Evolutionary conservation across 1,284 basidiomycete genomes (phyloP).

Genomic region (Fomitiporia mediterranea): DNA sequence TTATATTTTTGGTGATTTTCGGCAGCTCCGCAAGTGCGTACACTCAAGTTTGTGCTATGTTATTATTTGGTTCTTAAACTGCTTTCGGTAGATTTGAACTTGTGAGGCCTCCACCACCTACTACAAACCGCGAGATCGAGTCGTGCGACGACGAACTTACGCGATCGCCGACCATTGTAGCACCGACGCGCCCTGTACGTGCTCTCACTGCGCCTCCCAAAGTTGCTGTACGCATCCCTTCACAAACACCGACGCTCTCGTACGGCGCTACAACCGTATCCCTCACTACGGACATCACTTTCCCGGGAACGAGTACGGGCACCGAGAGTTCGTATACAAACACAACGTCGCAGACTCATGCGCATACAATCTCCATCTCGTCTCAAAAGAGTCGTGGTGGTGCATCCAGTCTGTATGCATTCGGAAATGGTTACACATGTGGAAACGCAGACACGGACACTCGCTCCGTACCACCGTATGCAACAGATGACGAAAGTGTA

Average conservation of each 20-base stretch:
- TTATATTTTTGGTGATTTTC: constrained; percentile 75
- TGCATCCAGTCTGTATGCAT: background rate
- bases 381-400: constrained; percentile 7
- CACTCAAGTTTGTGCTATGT: background rate
- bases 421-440: background rate
- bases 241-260: constrained; percentile 8
- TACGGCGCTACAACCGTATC: constrained; percentile 2
- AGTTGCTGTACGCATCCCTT: constrained; percentile 14
- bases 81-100: constrained; percentile 51
- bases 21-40: constrained; percentile 58
- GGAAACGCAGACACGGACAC: constrained; percentile 1
- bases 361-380: constrained; percentile 14
- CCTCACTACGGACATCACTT: background rate
- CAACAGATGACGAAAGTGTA: constrained; percentile 5
- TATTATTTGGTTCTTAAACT: background rate
- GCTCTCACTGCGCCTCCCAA: constrained; percentile 15
- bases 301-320: constrained; percentile 2
- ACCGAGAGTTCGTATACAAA: constrained; percentile 2
- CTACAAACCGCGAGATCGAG: background rate
- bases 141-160: background rate
- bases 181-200: background rate
- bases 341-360: background rate
- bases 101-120: constrained; percentile 42
- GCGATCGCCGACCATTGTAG: background rate
- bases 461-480: constrained; percentile 2